A percentile compares a stretch with the other conserved stretches of the same genome.
phyloP scores from a whole-genome alignment of 164 flowering plant genomes.

The Akebia trifoliata region DNA sequence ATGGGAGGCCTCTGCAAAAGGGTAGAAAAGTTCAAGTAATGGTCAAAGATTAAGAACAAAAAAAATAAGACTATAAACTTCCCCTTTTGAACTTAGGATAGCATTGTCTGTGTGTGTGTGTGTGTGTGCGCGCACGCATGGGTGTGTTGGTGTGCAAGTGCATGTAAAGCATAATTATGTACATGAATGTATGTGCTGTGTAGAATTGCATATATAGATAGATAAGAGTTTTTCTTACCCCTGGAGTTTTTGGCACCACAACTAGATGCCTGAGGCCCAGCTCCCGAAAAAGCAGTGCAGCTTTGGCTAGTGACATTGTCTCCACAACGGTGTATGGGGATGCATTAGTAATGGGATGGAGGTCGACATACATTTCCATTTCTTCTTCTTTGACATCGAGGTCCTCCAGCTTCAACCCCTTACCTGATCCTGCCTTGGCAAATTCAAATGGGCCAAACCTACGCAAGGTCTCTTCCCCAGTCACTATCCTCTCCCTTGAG shows the following conservation, averaged over 20 bases:
- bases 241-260: constrained; percentile 85
- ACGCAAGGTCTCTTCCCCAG: constrained; percentile 31
- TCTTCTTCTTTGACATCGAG: constrained; percentile 59
- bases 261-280: constrained; percentile 83
- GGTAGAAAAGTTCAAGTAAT: constrained; percentile 1
- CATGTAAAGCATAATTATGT: too few relatives aligned
- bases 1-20: constrained; percentile 79
- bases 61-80: too few relatives aligned
- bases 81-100: too few relatives aligned
- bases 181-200: too few relatives aligned
- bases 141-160: too few relatives aligned
- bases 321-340: constrained; percentile 92
- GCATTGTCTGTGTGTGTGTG: neutral
- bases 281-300: constrained; percentile 71
- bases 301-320: constrained; percentile 96
- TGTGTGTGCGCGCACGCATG: too few relatives aligned
- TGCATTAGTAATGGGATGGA: constrained; percentile 84
- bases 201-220: too few relatives aligned
- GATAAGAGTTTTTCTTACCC: too few relatives aligned
- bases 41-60: too few relatives aligned
- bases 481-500: constrained; percentile 31
- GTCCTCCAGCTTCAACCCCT: constrained; percentile 75
- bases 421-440: constrained; percentile 88
- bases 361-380: constrained; percentile 93
- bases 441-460: constrained; percentile 72